Conservation (phyloP, 164 flowering plant genomes). For the Dillenia turbinata region DNA sequence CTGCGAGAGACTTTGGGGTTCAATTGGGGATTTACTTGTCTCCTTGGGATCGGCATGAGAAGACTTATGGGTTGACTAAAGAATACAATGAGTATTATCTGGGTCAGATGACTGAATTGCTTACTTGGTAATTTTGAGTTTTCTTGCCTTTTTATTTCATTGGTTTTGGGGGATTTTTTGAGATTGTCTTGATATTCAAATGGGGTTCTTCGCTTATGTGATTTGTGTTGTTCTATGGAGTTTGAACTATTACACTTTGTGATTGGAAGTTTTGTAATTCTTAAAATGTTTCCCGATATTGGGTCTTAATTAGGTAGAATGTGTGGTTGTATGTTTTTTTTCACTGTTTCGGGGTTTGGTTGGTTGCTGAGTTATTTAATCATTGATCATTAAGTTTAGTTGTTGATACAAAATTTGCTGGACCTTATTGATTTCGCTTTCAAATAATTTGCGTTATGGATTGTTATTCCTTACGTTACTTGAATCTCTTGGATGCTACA, state of each 20-base stretch:
- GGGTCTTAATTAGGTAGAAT: not conserved
- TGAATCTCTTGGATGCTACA: too few species aligned
- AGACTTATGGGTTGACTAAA: conserved; percentile 58
- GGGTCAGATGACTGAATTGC: conserved; percentile 92
- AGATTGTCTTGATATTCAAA: too few species aligned
- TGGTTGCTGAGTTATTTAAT: too few species aligned
- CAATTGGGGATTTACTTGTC: conserved; percentile 81
- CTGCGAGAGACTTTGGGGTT: conserved; percentile 61
- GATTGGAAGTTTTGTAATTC: not conserved
- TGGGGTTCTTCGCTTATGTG: too few species aligned
- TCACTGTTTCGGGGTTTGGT: too few species aligned
- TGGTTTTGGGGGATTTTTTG: too few species aligned
- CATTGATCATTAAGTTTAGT: too few species aligned
- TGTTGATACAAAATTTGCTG: too few species aligned
- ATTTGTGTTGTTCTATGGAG: too few species aligned
- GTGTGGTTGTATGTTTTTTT: too few species aligned
- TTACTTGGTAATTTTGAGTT: conserved; percentile 54
- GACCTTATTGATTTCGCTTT: too few species aligned
- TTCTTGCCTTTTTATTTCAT: not conserved
- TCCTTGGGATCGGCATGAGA: conserved; percentile 98
- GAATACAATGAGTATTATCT: conserved; percentile 85
- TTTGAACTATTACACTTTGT: not conserved
- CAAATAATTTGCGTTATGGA: not conserved
- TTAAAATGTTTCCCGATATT: not conserved
- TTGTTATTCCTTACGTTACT: not conserved